These are phyloP conservation scores for Pyricularia grisea DNA, from an alignment of 2,329 filamentous ascomycete genomes.

Conservation along the genomic window DNA sequence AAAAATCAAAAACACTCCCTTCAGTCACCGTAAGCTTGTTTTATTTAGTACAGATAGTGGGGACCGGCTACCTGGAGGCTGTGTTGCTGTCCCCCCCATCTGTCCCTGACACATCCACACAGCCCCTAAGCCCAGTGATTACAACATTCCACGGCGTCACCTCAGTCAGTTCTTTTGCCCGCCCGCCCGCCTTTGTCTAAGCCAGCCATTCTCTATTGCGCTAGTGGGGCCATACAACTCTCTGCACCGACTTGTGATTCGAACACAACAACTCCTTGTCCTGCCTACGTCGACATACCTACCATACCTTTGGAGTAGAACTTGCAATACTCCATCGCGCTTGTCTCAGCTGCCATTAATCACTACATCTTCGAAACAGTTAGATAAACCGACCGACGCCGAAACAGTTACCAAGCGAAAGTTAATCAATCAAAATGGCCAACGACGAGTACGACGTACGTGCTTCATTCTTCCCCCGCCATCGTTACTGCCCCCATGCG, in stretches of 20 bases:
- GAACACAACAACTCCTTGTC: neutral
- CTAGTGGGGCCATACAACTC: neutral
- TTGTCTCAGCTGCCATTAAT: neutral
- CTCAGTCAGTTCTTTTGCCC: neutral
- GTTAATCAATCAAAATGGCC: constrained; percentile 59
- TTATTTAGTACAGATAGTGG: no score
- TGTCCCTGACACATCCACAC: neutral
- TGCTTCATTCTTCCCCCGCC: constrained; percentile 16
- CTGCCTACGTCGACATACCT: neutral
- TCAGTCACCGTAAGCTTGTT: neutral
- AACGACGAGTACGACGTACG: constrained; percentile 99
- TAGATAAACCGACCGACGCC: neutral
- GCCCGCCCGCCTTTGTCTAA: neutral
- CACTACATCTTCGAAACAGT: neutral
- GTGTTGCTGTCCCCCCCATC: neutral
- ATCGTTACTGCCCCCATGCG: neutral
- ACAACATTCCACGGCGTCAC: neutral
- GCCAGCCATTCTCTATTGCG: neutral
- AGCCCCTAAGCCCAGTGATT: neutral
- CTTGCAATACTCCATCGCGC: neutral
- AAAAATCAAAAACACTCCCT: no score
- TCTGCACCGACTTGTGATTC: neutral
- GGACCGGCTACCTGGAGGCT: neutral
- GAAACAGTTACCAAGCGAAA: neutral
- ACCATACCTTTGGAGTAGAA: neutral